These are phyloP conservation scores for Kentomonas sorsogonicus DNA, from an alignment of 208 protist species.

Conservation along the genomic window DNA sequence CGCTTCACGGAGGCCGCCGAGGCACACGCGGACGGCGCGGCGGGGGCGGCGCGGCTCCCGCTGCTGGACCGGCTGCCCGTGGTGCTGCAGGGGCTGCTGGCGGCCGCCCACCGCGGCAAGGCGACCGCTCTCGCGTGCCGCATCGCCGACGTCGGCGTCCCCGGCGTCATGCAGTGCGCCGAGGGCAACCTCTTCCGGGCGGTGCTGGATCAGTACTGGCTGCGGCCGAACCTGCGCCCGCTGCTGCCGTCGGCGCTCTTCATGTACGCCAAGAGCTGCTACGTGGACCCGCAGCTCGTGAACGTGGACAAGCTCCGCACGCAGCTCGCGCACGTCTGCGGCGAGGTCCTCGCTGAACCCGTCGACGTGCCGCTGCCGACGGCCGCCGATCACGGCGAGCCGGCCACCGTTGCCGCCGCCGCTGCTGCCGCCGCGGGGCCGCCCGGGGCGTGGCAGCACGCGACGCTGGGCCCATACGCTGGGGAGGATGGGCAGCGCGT, in stretches of 20 bases:
- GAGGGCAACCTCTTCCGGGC: slow-evolving; percentile 76
- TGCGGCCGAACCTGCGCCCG: slow-evolving; percentile 55
- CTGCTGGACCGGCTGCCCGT: slow-evolving; percentile 70
- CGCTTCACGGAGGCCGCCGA: not conserved
- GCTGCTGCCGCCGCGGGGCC: not conserved
- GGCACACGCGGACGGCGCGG: not conserved
- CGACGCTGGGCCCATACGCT: slow-evolving; percentile 52
- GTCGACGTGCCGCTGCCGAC: slow-evolving; percentile 23
- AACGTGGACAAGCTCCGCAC: slow-evolving; percentile 43
- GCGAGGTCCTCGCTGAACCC: slow-evolving; percentile 55
- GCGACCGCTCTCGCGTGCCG: slow-evolving; percentile 76
- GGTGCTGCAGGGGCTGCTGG: slow-evolving; percentile 72
- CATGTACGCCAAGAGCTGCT: slow-evolving; percentile 80
- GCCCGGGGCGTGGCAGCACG: slow-evolving; percentile 66
- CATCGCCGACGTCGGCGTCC: slow-evolving; percentile 65
- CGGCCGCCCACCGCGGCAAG: slow-evolving; percentile 64
- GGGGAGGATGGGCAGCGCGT: slow-evolving; percentile 55
- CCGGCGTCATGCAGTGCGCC: slow-evolving; percentile 68
- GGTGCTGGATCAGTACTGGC: slow-evolving; percentile 74
- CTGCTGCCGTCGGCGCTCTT: slow-evolving; percentile 80
- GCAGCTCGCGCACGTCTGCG: slow-evolving; percentile 39
- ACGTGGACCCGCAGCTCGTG: slow-evolving; percentile 71
- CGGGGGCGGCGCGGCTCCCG: slow-evolving; percentile 34
- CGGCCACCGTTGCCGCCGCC: slow-evolving; percentile 2
- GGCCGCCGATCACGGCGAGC: not conserved